Percentiles rank a stretch among this genome's conserved stretches.
Conservation (phyloP, 805 yeast species). For the Yamadazyma sp. region DNA sequence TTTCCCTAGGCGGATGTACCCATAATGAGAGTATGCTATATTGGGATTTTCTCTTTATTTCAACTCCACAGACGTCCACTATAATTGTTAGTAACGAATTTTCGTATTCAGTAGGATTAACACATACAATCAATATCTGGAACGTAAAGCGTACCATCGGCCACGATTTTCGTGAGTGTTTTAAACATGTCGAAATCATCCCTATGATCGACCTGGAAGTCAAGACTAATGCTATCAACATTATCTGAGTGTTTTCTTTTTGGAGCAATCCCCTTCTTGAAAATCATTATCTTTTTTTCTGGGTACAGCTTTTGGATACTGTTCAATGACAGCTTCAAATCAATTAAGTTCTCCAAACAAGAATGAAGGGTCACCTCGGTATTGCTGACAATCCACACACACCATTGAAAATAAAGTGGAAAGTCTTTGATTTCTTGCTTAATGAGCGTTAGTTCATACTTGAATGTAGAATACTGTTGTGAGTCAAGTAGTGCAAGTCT, state of each 20-base stretch:
- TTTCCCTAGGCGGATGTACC: constrained; percentile 16
- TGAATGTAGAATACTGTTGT: constrained; percentile 12
- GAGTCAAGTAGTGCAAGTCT: constrained; percentile 18
- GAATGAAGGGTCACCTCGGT: background rate
- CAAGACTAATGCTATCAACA: constrained; percentile 18
- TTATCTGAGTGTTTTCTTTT: constrained; percentile 15
- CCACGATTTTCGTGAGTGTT: constrained; percentile 11
- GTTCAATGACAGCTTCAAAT: constrained; percentile 5
- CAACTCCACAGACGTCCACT: constrained; percentile 20
- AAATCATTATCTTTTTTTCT: constrained; percentile 15
- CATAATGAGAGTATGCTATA: constrained; percentile 20
- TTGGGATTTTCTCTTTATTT: constrained; percentile 10
- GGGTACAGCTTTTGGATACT: background rate
- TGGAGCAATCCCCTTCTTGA: constrained; percentile 18
- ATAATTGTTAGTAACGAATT: constrained; percentile 8
- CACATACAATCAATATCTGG: constrained; percentile 9
- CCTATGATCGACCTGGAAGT: constrained; percentile 17
- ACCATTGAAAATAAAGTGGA: constrained; percentile 22
- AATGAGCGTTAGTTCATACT: constrained; percentile 16
- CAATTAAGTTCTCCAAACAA: constrained; percentile 5
- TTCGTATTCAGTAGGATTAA: background rate
- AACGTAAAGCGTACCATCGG: constrained; percentile 11
- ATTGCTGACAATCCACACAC: background rate
- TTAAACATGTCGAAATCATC: constrained; percentile 14
- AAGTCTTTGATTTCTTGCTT: constrained; percentile 14